Conservation (phyloP, 2,329 filamentous ascomycete genomes). For the Aspergillus melleus region DNA sequence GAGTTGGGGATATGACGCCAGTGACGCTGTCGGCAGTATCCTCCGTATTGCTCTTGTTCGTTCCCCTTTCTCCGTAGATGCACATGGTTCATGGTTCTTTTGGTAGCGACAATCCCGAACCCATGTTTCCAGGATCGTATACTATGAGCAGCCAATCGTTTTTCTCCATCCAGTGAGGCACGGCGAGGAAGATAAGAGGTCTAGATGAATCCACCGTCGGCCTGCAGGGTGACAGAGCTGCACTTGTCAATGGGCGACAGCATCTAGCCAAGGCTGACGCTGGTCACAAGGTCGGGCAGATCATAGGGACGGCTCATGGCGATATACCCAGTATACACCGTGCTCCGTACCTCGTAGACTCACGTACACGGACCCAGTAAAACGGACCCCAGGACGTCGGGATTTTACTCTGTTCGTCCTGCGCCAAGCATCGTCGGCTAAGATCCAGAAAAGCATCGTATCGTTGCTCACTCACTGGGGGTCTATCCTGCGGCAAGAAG, state of each 20-base stretch:
- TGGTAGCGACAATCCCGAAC: neutral
- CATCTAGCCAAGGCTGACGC: neutral
- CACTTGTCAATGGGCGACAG: too few relatives aligned
- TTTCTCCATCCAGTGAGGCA: neutral
- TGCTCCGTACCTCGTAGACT: too few relatives aligned
- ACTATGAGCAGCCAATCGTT: neutral
- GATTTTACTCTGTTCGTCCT: conserved; percentile 2
- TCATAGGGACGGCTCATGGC: neutral
- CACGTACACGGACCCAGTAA: neutral
- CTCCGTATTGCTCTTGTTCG: too few relatives aligned
- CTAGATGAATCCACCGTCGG: neutral
- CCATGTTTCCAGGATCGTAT: neutral
- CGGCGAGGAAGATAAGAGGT: neutral
- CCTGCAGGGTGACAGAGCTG: too few relatives aligned
- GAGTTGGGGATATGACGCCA: neutral
- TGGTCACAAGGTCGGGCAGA: neutral
- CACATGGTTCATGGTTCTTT: neutral
- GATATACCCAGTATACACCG: neutral
- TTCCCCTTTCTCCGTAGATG: too few relatives aligned
- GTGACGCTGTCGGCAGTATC: neutral
- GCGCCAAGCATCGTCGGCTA: neutral
- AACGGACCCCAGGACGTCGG: neutral
- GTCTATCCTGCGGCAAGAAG: neutral
- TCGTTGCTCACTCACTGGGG: too few relatives aligned
- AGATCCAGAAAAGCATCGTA: neutral